phyloP scores from a whole-genome alignment of 495 filamentous ascomycete species.

The Penicillium antarcticum region DNA sequence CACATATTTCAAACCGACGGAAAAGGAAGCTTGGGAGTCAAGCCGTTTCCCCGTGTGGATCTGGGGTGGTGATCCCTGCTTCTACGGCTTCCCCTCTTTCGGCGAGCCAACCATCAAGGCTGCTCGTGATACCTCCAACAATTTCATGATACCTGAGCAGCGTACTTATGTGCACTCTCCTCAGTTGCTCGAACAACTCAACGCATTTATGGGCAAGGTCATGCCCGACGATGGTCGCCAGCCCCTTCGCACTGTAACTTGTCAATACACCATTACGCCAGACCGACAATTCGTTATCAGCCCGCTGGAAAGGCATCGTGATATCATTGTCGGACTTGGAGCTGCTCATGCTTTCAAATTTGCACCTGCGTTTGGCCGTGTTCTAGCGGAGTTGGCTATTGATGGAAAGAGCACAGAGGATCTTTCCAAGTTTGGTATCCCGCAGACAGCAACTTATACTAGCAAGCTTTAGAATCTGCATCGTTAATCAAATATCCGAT shows the following conservation, averaged over 20 bases:
- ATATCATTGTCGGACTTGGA: slow-evolving; percentile 27
- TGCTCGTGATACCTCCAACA: slow-evolving; percentile 22
- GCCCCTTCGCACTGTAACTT: slow-evolving; percentile 26
- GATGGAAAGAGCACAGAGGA: slow-evolving; percentile 28
- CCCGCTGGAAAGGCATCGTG: slow-evolving; percentile 18
- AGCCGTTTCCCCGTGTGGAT: slow-evolving; percentile 27
- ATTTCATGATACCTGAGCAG: slow-evolving; percentile 28
- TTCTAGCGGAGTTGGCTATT: slow-evolving; percentile 25
- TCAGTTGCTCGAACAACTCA: slow-evolving; percentile 17
- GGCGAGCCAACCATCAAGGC: slow-evolving; percentile 33
- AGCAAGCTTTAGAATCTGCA: slow-evolving; percentile 8
- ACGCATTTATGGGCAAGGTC: slow-evolving; percentile 14
- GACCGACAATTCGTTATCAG: slow-evolving; percentile 28
- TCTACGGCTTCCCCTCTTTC: slow-evolving; percentile 27
- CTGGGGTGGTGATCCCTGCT: slow-evolving; percentile 19
- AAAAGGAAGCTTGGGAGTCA: slow-evolving; percentile 12
- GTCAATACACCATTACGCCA: slow-evolving; percentile 28
- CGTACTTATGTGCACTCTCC: slow-evolving; percentile 26
- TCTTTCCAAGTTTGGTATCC: slow-evolving; percentile 25
- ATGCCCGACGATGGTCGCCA: slow-evolving; percentile 24
- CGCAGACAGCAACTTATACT: not conserved
- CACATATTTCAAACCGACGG: slow-evolving; percentile 28
- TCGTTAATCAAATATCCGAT: not conserved
- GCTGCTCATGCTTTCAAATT: slow-evolving; percentile 33
- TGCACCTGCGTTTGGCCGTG: slow-evolving; percentile 28